phyloP scores from a whole-genome alignment of 257 asterid genomes.

The Penstemon newberryi region DNA sequence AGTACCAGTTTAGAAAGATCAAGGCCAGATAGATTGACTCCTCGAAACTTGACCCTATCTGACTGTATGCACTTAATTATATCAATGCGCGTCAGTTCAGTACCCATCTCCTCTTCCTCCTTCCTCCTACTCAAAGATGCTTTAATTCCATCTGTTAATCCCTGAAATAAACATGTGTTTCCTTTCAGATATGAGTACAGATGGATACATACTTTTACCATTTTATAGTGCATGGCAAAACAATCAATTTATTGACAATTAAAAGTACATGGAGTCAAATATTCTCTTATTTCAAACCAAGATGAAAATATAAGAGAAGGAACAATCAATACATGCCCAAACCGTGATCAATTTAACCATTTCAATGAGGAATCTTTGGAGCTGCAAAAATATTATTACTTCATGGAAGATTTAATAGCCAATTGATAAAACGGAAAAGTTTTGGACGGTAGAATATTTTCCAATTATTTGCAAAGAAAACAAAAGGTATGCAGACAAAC shows the following conservation, averaged over 20 bases:
- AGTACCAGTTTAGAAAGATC: constrained; percentile 90
- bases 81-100: constrained; percentile 84
- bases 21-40: constrained; percentile 89
- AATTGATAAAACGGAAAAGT: too few relatives aligned
- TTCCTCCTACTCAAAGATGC: constrained; percentile 54
- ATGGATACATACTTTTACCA: constrained; percentile 18
- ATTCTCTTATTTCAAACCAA: constrained; percentile 13
- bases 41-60: constrained; percentile 86
- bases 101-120: constrained; percentile 76
- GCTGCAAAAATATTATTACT: too few relatives aligned
- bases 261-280: constrained; percentile 1
- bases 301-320: neutral
- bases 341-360: neutral
- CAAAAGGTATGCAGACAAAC: too few relatives aligned
- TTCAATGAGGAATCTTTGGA: neutral
- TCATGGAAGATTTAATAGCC: too few relatives aligned
- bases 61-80: constrained; percentile 94
- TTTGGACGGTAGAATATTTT: too few relatives aligned
- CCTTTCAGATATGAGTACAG: constrained; percentile 11
- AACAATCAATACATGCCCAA: constrained; percentile 1
- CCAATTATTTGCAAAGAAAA: too few relatives aligned
- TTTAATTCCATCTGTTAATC: constrained; percentile 68
- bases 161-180: constrained; percentile 44
- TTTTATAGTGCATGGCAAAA: constrained; percentile 12
- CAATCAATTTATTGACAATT: neutral